phyloP scores from a whole-genome alignment of 768 basidiomycete genomes.

The Calocera viscosa region DNA sequence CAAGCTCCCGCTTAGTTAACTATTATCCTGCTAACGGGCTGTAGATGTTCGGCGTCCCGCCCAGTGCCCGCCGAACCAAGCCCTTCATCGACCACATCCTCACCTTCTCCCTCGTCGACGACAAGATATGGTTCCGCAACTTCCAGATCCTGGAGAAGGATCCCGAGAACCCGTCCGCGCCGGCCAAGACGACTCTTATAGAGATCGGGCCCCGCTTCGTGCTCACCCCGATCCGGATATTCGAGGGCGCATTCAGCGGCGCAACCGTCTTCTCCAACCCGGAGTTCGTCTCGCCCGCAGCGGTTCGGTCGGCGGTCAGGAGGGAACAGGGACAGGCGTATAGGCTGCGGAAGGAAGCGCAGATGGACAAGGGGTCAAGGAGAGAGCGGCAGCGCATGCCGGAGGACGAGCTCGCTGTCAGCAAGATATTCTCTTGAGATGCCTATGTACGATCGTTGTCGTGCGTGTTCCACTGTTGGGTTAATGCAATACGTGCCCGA shows the following conservation, averaged over 20 bases:
- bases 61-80: slow-evolving; percentile 79
- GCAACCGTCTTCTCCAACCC: slow-evolving; percentile 93
- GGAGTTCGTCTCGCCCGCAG: slow-evolving; percentile 86
- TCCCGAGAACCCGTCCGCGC: slow-evolving; percentile 72
- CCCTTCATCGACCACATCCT: slow-evolving; percentile 97
- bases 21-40: slow-evolving; percentile 5
- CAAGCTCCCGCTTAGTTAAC: slow-evolving; percentile 14
- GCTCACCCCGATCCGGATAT: slow-evolving; percentile 91
- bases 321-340: slow-evolving; percentile 72
- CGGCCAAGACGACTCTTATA: slow-evolving; percentile 74
- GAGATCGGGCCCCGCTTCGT: slow-evolving; percentile 98
- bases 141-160: slow-evolving; percentile 98
- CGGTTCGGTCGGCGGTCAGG: slow-evolving; percentile 55
- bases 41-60: slow-evolving; percentile 91
- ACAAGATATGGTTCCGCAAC: slow-evolving; percentile 98
- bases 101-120: slow-evolving; percentile 89
- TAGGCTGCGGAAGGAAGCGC: slow-evolving; percentile 63
- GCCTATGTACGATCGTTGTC: too few species aligned
- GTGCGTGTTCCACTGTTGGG: not conserved
- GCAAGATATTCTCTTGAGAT: slow-evolving; percentile 75
- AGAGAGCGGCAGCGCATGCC: slow-evolving; percentile 49
- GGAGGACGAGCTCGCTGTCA: slow-evolving; percentile 71
- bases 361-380: slow-evolving; percentile 52
- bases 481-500: not conserved
- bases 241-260: slow-evolving; percentile 93